Conservation (phyloP, 495 filamentous ascomycete species). For the Recurvomyces mirabilis region DNA sequence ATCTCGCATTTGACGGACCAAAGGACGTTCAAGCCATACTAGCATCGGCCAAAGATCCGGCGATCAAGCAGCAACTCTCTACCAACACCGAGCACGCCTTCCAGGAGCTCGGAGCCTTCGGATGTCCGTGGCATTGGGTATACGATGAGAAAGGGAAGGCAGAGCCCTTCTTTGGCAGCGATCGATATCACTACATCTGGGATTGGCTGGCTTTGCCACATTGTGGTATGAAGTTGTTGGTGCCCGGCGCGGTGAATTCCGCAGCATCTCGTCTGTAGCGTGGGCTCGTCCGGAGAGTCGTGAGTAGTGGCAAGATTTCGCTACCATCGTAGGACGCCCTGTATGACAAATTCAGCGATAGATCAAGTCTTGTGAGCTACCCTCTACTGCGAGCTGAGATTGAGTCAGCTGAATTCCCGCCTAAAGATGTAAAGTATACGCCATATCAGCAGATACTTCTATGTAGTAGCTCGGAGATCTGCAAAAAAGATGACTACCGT, state of each 20-base stretch:
- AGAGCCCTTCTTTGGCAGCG: conserved; percentile 1
- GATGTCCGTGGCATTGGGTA: background rate
- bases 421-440: too few relatives aligned
- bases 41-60: background rate
- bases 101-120: background rate
- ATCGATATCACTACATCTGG: background rate
- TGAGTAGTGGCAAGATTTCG: too few relatives aligned
- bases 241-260: background rate
- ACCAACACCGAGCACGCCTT: background rate
- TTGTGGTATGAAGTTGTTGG: background rate
- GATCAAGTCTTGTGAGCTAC: too few relatives aligned
- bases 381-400: too few relatives aligned
- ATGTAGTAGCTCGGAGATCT: too few relatives aligned
- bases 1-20: background rate
- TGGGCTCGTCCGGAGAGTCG: too few relatives aligned
- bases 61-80: background rate
- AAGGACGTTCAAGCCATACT: background rate
- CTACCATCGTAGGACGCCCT: too few relatives aligned
- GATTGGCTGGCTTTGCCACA: background rate
- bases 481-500: too few relatives aligned
- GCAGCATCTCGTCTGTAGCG: too few relatives aligned
- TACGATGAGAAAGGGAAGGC: background rate
- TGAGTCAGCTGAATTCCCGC: too few relatives aligned
- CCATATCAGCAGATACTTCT: too few relatives aligned
- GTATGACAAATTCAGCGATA: too few relatives aligned